Base-by-base conservation (phyloP, 169 alveolate genomes). In the Plasmodium inui region DNA sequence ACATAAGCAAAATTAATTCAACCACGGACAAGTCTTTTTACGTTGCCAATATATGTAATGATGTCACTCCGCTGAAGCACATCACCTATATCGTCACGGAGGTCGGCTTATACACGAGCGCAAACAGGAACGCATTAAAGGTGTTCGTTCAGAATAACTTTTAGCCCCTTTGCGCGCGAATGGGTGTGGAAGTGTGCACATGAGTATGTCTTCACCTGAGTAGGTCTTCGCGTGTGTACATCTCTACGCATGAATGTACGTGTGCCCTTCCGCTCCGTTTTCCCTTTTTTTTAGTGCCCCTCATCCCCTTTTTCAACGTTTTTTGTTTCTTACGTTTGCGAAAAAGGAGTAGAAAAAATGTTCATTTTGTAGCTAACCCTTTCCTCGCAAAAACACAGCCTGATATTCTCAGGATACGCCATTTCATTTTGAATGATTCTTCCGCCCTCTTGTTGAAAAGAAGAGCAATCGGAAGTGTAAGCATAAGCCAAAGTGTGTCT, bases 21-120 rank as follows among this genome's bases (percentile, higher is more conserved):
- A 89, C 80, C 50, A 57, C 84, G 50, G 94, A 89, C 61, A 89
- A 89, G 73, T 89, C 94, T 37, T 89, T 89, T 89, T 89, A 89
- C 72, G 89, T 89, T 34, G 94, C 94, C 50, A 89, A 89, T 79
- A 89, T 89, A 89, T 89, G 94, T 79, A 89, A 79, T 44, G 94
- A 89, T 22, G 89, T 89, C 34, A 89, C 94, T n/a, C 94, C 94
- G 46, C 94, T 89, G 17, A 89, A 89, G 50, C 82, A 89, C 72
- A 79, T 89, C 46, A 89, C 67, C 53, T 89, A 89, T 72, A 89
- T 89, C 82, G 83, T 89, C 50, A 89, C 94, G 55, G 94, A 89
- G 73, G 89, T 73, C 32, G 94, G 94, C n/a, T 79, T 89, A n/a
- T 89, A 89, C 82, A 89, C 94, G 30, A 89, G 90, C 73, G 86